These are phyloP conservation scores for Boletus fagicola DNA, from an alignment of 768 basidiomycete genomes.

Conservation along the genomic window DNA sequence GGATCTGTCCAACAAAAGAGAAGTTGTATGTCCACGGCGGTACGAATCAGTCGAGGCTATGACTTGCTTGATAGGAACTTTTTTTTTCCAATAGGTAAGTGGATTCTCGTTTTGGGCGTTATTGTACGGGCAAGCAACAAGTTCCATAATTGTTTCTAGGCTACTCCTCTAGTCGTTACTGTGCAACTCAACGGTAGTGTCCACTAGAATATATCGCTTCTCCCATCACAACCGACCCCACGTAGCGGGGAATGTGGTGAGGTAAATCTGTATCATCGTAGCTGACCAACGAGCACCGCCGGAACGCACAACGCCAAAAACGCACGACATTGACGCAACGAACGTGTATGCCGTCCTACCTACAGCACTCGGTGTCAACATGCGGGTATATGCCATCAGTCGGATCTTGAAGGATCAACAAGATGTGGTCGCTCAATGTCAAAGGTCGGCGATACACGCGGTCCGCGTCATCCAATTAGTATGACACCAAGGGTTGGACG, in stretches of 20 bases:
- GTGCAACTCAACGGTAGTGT: neutral
- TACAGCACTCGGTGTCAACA: neutral
- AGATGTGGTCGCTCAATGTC: neutral
- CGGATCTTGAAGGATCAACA: slow-evolving; percentile 15
- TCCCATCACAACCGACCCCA: neutral
- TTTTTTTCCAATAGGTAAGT: neutral
- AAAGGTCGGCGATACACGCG: neutral
- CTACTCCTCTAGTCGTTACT: neutral
- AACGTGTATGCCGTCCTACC: slow-evolving; percentile 6
- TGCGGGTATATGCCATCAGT: slow-evolving; percentile 8
- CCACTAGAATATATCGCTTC: neutral
- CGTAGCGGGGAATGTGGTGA: neutral
- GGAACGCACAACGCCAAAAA: slow-evolving; percentile 6
- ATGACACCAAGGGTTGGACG: slow-evolving; percentile 8
- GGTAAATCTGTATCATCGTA: neutral
- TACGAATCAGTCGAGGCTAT: slow-evolving; percentile 19
- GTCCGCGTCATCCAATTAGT: neutral
- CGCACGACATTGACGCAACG: neutral
- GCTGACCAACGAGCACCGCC: neutral
- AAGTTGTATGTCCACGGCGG: neutral
- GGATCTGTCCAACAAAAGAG: slow-evolving; percentile 3
- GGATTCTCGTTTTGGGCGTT: slow-evolving; percentile 1
- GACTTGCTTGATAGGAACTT: slow-evolving; percentile 6
- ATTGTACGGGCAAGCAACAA: neutral
- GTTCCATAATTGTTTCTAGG: neutral